phyloP scores from a whole-genome alignment of 1,284 basidiomycete species.

The Athelia sp. region DNA sequence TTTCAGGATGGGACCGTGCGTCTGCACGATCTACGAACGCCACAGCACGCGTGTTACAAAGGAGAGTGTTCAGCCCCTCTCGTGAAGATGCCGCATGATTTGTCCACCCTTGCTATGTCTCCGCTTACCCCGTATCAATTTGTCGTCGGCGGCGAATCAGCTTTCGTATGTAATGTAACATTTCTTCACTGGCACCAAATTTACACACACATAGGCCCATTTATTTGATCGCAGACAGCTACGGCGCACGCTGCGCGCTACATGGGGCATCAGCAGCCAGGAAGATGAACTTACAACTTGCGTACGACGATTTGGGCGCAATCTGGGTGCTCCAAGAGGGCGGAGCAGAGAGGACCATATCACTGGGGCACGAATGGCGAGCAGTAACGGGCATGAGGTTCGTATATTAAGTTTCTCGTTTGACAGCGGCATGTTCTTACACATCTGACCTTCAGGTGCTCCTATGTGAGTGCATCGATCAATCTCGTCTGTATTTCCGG shows the following conservation, averaged over 20 bases:
- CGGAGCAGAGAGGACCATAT: constrained; percentile 53
- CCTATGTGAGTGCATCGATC: constrained; percentile 38
- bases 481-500: not conserved
- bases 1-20: constrained; percentile 64
- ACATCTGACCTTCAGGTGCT: constrained; percentile 32
- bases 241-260: constrained; percentile 55
- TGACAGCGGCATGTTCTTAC: no score
- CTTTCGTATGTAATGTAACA: constrained; percentile 44
- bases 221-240: constrained; percentile 85
- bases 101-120: constrained; percentile 65
- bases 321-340: constrained; percentile 29
- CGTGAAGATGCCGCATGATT: constrained; percentile 50
- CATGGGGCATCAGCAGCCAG: constrained; percentile 66
- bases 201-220: constrained; percentile 53
- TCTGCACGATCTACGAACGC: constrained; percentile 80
- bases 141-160: constrained; percentile 69
- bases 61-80: constrained; percentile 65
- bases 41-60: constrained; percentile 51
- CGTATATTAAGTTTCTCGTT: no score
- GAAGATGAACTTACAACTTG: constrained; percentile 63
- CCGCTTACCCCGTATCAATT: constrained; percentile 70
- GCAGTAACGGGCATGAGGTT: constrained; percentile 77
- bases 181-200: not conserved
- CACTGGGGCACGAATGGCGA: constrained; percentile 76
- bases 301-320: constrained; percentile 78